phyloP scores from a whole-genome alignment of 106 monocot genomes.

The Dactylorhiza incarnata region DNA sequence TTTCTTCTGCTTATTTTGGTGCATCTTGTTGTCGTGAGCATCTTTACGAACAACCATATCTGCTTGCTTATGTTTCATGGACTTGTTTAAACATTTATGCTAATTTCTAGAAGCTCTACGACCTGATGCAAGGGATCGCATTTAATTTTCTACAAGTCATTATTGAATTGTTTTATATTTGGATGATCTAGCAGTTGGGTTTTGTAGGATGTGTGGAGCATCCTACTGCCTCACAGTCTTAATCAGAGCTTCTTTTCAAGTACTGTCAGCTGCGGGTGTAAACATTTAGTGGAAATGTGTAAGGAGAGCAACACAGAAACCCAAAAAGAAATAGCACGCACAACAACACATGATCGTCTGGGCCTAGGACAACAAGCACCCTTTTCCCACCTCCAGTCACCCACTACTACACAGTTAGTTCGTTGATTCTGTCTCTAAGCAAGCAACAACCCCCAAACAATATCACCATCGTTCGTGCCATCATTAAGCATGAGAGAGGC shows the following conservation, averaged over 20 bases:
- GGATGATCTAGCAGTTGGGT: not conserved
- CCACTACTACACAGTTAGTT: too few species aligned
- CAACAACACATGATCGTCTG: too few species aligned
- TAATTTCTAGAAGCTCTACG: not conserved
- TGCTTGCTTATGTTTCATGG: not conserved
- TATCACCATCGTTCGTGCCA: too few species aligned
- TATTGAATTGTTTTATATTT: not conserved
- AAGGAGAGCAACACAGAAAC: too few species aligned
- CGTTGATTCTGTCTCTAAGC: too few species aligned
- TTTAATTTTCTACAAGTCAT: not conserved
- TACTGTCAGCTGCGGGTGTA: not conserved
- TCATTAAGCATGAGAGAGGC: too few species aligned
- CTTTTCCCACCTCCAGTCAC: too few species aligned
- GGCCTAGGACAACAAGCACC: too few species aligned
- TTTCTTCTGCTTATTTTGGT: not conserved
- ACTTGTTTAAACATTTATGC: not conserved
- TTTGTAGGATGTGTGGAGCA: not conserved
- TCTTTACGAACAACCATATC: not conserved
- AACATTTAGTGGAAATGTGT: too few species aligned
- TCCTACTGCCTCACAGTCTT: not conserved
- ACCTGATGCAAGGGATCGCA: not conserved
- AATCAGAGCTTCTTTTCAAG: not conserved
- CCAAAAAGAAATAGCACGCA: too few species aligned
- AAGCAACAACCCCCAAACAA: too few species aligned
- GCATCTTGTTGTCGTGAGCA: not conserved